Evolutionary conservation across 257 asterid genomes (phyloP).

Genomic region (Salvia rosmarinus): DNA sequence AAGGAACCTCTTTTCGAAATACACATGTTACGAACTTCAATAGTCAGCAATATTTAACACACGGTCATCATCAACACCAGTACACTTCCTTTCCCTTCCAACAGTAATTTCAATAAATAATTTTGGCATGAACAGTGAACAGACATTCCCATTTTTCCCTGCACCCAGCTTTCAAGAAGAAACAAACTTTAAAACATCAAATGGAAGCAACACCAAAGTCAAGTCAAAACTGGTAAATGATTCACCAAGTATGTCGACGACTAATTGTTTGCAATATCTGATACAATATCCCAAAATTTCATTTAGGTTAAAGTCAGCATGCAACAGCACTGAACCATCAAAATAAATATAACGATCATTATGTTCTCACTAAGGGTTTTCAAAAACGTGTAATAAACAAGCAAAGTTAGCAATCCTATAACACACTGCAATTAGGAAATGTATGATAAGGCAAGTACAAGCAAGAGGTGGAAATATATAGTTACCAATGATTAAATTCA

Average conservation of each 20-base stretch:
- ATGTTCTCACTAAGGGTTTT: background rate
- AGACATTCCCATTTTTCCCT: slow-evolving; percentile 35
- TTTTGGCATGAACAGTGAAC: slow-evolving; percentile 40
- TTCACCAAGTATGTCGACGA: slow-evolving; percentile 10
- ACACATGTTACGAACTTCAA: slow-evolving; percentile 36
- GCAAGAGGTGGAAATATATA: background rate
- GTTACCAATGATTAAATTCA: background rate
- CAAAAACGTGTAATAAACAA: slow-evolving; percentile 18
- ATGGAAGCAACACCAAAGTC: slow-evolving; percentile 26
- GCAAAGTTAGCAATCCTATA: slow-evolving; percentile 14
- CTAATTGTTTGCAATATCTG: slow-evolving; percentile 13
- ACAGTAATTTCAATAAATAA: slow-evolving; percentile 36
- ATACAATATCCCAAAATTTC: background rate
- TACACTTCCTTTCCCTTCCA: slow-evolving; percentile 32
- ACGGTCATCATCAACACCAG: slow-evolving; percentile 41
- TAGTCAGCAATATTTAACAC: slow-evolving; percentile 36
- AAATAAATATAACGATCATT: slow-evolving; percentile 5
- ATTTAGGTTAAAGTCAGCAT: background rate
- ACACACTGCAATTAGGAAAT: slow-evolving; percentile 16
- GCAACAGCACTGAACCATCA: slow-evolving; percentile 10
- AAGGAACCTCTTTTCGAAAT: slow-evolving; percentile 39
- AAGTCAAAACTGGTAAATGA: slow-evolving; percentile 28
- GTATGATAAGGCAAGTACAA: background rate
- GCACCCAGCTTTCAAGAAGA: slow-evolving; percentile 41
- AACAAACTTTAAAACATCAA: slow-evolving; percentile 10